A percentile compares a stretch with the other conserved stretches of the same genome.
phyloP scores from a whole-genome alignment of 371 early-diverging fungal genomes.

The Amoeboaphelidium protococcarum region DNA sequence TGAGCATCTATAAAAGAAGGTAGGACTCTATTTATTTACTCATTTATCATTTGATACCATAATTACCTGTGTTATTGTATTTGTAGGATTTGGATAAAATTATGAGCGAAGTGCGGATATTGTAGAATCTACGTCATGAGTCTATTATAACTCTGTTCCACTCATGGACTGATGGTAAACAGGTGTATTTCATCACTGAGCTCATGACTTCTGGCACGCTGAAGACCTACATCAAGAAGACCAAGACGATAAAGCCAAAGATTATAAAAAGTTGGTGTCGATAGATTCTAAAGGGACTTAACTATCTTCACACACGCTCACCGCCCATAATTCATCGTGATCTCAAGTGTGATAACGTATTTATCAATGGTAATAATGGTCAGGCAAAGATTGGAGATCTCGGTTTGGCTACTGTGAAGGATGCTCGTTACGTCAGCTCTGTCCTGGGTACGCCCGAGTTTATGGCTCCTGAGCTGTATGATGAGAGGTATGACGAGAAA shows the following conservation, averaged over 20 bases:
- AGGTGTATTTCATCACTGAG: constrained; percentile 66
- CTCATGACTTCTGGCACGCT: constrained; percentile 74
- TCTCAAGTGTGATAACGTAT: constrained; percentile 43
- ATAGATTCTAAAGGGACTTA: constrained; percentile 52
- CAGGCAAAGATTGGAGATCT: constrained; percentile 77
- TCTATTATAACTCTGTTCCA: constrained; percentile 23
- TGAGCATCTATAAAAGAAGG: constrained; percentile 24
- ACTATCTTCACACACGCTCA: constrained; percentile 44
- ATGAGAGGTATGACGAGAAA: constrained; percentile 63
- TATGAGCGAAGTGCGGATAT: background rate
- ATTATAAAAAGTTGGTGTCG: constrained; percentile 51
- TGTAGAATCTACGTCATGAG: background rate
- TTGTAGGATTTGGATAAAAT: background rate
- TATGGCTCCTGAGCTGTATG: constrained; percentile 78
- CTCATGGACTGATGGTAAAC: constrained; percentile 11
- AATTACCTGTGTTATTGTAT: background rate
- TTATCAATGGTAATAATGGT: constrained; percentile 65
- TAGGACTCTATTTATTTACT: constrained; percentile 22
- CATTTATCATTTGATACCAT: background rate
- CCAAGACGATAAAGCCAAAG: constrained; percentile 38
- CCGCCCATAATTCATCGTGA: constrained; percentile 63
- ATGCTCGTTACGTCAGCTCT: constrained; percentile 25
- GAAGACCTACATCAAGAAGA: constrained; percentile 42
- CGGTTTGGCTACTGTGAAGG: constrained; percentile 38
- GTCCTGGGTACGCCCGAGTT: constrained; percentile 62